phyloP scores from a whole-genome alignment of 148 eudicot species.

The Hydrangea macrophylla region DNA sequence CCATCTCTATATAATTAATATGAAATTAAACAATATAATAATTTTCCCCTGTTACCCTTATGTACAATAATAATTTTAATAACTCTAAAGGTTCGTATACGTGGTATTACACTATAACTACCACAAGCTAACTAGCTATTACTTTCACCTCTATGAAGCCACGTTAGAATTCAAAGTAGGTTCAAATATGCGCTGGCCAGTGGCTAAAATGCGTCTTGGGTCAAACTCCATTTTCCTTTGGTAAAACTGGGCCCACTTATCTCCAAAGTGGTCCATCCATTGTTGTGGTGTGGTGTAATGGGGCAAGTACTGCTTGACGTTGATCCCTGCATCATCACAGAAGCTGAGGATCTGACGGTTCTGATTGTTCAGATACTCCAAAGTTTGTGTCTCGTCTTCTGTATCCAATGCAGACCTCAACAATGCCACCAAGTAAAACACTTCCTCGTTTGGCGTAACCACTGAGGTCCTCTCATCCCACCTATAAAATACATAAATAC shows the following conservation, averaged over 20 bases:
- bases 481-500: slow-evolving; percentile 28
- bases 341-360: slow-evolving; percentile 56
- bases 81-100: neutral
- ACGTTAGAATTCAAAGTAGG: slow-evolving; percentile 24
- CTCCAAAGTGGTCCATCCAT: slow-evolving; percentile 76
- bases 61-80: neutral
- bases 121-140: neutral
- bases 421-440: slow-evolving; percentile 71
- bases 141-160: slow-evolving; percentile 16
- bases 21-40: too few species aligned
- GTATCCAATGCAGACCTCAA: slow-evolving; percentile 65
- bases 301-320: slow-evolving; percentile 74
- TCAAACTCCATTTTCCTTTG: slow-evolving; percentile 61
- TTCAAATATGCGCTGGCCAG: slow-evolving; percentile 73
- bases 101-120: neutral
- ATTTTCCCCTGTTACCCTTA: neutral
- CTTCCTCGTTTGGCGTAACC: slow-evolving; percentile 77
- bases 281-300: slow-evolving; percentile 59
- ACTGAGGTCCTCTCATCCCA: slow-evolving; percentile 69
- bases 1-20: too few species aligned
- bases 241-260: slow-evolving; percentile 55
- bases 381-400: slow-evolving; percentile 53
- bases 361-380: slow-evolving; percentile 52
- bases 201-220: slow-evolving; percentile 63
- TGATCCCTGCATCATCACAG: slow-evolving; percentile 49